Conservation (phyloP, 2,329 filamentous ascomycete genomes). For the Calonectria crousiana region DNA sequence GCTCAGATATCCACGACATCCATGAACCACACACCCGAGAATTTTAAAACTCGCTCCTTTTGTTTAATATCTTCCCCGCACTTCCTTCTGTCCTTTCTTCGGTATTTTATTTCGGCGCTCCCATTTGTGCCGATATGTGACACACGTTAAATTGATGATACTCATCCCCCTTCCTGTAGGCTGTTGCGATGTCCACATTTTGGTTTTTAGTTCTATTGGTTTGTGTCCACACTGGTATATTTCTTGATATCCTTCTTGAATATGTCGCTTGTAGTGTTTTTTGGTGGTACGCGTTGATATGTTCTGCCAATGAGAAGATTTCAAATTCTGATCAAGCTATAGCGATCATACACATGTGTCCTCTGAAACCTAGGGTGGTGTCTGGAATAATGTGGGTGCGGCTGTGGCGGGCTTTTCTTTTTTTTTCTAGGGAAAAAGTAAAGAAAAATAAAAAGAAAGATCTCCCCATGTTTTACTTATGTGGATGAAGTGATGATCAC, state of each 20-base stretch:
- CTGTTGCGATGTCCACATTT: not conserved
- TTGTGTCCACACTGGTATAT: not conserved
- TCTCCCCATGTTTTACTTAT: too few relatives aligned
- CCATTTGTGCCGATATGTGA: not conserved
- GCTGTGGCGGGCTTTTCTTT: too few relatives aligned
- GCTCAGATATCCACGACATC: not conserved
- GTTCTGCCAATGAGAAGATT: not conserved
- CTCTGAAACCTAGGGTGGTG: too few relatives aligned
- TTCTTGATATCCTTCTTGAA: not conserved
- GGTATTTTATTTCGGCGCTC: not conserved
- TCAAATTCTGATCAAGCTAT: not conserved
- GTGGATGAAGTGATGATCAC: too few relatives aligned
- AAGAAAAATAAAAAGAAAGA: too few relatives aligned
- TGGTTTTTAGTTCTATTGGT: not conserved
- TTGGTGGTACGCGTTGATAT: not conserved
- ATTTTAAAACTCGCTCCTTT: not conserved
- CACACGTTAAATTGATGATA: not conserved
- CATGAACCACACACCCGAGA: not conserved
- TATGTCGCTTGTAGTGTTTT: not conserved
- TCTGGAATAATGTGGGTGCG: too few relatives aligned
- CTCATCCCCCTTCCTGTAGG: not conserved
- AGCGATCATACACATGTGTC: not conserved
- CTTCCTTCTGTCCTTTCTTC: not conserved
- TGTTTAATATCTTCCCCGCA: not conserved
- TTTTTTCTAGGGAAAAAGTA: not conserved